Evolutionary conservation across 306 rosid species (phyloP), one percentile per base, ranked within the genome.

Genomic region (Rubus idaeus): DNA sequence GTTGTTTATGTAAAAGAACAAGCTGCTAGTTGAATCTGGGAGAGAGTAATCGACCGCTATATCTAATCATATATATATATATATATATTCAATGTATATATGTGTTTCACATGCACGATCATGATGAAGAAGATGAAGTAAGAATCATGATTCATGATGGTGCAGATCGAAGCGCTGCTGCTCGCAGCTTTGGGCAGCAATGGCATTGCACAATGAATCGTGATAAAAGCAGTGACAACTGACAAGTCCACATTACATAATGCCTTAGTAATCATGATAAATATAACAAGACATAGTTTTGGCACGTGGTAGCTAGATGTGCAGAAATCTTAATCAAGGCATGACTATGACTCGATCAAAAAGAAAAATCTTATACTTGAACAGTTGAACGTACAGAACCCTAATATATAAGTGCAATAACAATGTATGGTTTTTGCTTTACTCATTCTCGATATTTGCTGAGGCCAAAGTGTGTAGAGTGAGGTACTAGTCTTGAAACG

Each of bases 181-280:
- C 39, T 30, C 58, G 5, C 14, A 21, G 68, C 68, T 63, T 63
- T 37, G 45, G 20, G 12, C 68, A 63, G 68, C 68, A 63, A 35
- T 6, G 45, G 68, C 68, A 63, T 35, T 63, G 16, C 45, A 6
- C 11, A 62, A 63, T 11, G 10, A 62, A 30, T 35, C 45, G 45
- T 35, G 45, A 63, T 63, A 35, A 63, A 63, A 63, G 68, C 37
- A 18, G 68, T 37, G 68, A 63, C 12, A 26, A 63, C 21, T 63
- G 68, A 63, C 68, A 16, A 63, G 68, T 35, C 68, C 68, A 63
- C 68, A 63, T 35, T 41, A 17, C 68, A 6, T 35, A 37, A 5
- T 37, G 20, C 11, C 8, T 11, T 16, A 35, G 68, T 62, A 62
- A 62, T 62, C 68, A 63, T 63, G 46, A 37, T 37, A 6, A 63